Base-by-base conservation (phyloP, 2,329 filamentous ascomycete genomes). In the Aureobasidium uvarum region DNA sequence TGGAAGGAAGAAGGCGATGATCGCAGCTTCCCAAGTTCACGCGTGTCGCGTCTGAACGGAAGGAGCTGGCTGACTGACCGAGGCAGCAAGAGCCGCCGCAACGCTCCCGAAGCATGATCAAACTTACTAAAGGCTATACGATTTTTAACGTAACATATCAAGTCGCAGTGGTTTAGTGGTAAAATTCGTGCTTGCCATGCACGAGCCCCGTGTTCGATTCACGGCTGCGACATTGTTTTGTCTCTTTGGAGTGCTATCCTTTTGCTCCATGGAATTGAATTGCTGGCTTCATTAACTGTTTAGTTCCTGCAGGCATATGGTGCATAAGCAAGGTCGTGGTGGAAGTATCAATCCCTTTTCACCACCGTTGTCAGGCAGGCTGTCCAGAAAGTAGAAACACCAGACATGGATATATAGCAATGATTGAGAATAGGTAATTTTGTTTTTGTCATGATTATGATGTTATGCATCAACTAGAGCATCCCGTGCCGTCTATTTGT, bases 131-230 rank as follows among this genome's bases (percentile, higher is more conserved):
- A 11, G 0, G 3, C n/a, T n/a, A 3, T 1, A n/a, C 16, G 13
- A 11, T 1, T 50, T n/a, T 38, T 13, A 2, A 2, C 3, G 1
- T 5, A 18, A 38, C 31, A 46, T 38, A 48, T 31, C 3, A 18
- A 52, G 60, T 64, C 60, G 60, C 60, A 64, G 60, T 64, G 60
- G 60, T 64, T 64, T 64, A 64, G 60, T 64, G 60, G 60, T 64
- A 64, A 64, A 64, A 64, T 64, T 64, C 60, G 60, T 64, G 48
- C 48, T 64, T 64, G 60, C 60, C 60, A 64, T 64, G 48, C 48
- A 64, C 60, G 60, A 64, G 60, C 60, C 60, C 60, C 60, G 60
- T 64, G 60, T 64, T 64, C 60, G 60, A 64, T 64, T 64, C 60
- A 64, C 60, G 60, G 60, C 60, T 64, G 60, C 60, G 60, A 63